A percentile compares a stretch with the other conserved stretches of the same genome.
Evolutionary conservation across 2,329 filamentous ascomycete species (phyloP).

Genomic region (Aspergillus vadensis): DNA sequence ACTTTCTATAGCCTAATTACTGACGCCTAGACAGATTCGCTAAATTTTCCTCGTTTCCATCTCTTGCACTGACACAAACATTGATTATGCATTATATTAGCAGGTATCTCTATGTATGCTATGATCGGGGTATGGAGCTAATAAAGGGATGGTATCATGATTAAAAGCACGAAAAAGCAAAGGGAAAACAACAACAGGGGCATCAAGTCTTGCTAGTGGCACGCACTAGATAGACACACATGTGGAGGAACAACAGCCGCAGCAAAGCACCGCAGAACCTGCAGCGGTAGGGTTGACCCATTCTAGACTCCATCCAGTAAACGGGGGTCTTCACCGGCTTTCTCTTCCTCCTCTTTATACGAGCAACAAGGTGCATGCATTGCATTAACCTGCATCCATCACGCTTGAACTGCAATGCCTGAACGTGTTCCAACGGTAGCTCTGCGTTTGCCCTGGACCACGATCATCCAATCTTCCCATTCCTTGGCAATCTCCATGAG

Average conservation of each 20-base stretch:
- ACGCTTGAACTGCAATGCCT: slow-evolving; percentile 19
- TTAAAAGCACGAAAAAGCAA: slow-evolving; percentile 9
- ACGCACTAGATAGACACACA: not conserved
- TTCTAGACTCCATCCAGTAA: not conserved
- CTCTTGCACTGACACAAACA: not conserved
- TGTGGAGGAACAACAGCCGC: slow-evolving; percentile 1
- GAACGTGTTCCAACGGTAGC: slow-evolving; percentile 32
- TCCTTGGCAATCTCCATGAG: slow-evolving; percentile 91
- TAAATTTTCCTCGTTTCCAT: no score
- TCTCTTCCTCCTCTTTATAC: not conserved
- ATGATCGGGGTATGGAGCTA: slow-evolving; percentile 24
- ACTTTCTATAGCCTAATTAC: no score
- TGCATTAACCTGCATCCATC: not conserved
- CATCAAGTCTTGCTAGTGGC: slow-evolving; percentile 10
- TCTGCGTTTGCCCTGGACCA: slow-evolving; percentile 49
- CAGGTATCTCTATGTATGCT: slow-evolving; percentile 23
- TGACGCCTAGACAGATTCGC: no score
- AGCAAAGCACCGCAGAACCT: slow-evolving; percentile 23
- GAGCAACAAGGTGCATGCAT: not conserved
- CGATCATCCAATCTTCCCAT: slow-evolving; percentile 83
- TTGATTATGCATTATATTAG: slow-evolving; percentile 26
- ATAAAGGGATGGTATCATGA: slow-evolving; percentile 25
- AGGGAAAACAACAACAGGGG: not conserved
- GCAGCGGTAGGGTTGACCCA: slow-evolving; percentile 18
- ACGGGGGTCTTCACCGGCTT: not conserved